These are phyloP conservation scores for Prunus campanulata DNA, from an alignment of 306 rosid genomes.

Conservation along the genomic window DNA sequence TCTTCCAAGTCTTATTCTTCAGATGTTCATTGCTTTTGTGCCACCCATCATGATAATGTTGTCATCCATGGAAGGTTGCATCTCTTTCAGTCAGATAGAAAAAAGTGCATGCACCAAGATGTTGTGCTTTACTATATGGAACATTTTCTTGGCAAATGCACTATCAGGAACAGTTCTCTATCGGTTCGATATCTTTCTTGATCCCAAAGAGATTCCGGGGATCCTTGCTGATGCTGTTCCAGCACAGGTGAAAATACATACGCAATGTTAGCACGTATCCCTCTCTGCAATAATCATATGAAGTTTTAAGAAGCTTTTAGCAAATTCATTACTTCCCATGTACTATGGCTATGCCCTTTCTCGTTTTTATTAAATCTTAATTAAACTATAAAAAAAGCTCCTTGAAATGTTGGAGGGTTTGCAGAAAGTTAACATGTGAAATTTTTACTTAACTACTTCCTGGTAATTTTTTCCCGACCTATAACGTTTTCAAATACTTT, in stretches of 20 bases:
- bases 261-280: background rate
- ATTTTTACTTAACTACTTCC: background rate
- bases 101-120: constrained; percentile 71
- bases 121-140: constrained; percentile 79
- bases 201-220: constrained; percentile 68
- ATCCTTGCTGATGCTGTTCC: constrained; percentile 86
- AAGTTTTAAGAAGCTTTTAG: constrained; percentile 1
- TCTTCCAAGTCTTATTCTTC: constrained; percentile 91
- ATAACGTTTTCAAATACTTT: background rate
- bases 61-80: constrained; percentile 73
- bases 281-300: background rate
- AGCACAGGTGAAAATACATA: constrained; percentile 57
- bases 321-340: background rate
- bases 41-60: constrained; percentile 77
- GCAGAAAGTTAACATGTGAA: background rate
- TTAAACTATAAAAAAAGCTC: background rate
- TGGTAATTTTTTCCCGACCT: background rate
- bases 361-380: background rate
- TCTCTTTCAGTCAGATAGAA: constrained; percentile 64
- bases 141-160: constrained; percentile 83
- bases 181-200: constrained; percentile 57
- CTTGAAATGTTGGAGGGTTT: background rate
- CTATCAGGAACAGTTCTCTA: constrained; percentile 78
- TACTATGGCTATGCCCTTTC: background rate
- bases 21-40: constrained; percentile 48